Evolutionary conservation across 2,329 filamentous ascomycete species (phyloP), one percentile per base, ranked within the genome.

Genomic region (Fusarium haematococcum): DNA sequence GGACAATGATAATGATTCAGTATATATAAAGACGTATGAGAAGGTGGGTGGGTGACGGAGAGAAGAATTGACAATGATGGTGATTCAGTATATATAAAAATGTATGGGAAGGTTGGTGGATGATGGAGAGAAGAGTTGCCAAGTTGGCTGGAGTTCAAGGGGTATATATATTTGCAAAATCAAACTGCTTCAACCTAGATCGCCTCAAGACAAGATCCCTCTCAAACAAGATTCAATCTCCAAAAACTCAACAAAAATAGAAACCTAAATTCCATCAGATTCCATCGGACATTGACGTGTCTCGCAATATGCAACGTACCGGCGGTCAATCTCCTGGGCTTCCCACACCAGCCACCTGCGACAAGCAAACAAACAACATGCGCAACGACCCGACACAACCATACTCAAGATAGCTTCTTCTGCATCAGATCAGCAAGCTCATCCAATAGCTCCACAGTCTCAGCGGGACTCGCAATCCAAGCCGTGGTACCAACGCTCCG

Each of bases 391-490:
- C 52, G 33, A 8, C 4, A 25, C 23, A 25, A 25, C 20, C 13
- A n/a, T 16, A 58, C 68, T 78, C 61, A 80, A 54, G 79, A 79
- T 14, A 80, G 35, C 64, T 77, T 81, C 79, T 80, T 81, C 70
- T 81, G 81, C 81, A 83, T 88, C 79, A 94, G 79, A 59, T 86
- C 88, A 1, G 87, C 87, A 80, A 98, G 85, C 86, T 98, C 97
- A 79, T 98, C 95, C 70, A 99, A 84, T 78, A 98, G 83, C 77
- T 94, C 91, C 43, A 98, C 94, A 33, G 97, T 99, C 87, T 99
- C 97, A 1, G 89, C 87, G 0, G 97, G 97, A 80, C 91, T 98
- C 1, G 97, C 96, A 75, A 99, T 97, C 97, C 97, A 99, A 1
- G 96, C 95, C 25, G 97, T 98, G 1, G 96, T 98, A 37, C 94